Evolutionary conservation across 345 rosid species (phyloP).

Genomic region (Lepidium sativum): DNA sequence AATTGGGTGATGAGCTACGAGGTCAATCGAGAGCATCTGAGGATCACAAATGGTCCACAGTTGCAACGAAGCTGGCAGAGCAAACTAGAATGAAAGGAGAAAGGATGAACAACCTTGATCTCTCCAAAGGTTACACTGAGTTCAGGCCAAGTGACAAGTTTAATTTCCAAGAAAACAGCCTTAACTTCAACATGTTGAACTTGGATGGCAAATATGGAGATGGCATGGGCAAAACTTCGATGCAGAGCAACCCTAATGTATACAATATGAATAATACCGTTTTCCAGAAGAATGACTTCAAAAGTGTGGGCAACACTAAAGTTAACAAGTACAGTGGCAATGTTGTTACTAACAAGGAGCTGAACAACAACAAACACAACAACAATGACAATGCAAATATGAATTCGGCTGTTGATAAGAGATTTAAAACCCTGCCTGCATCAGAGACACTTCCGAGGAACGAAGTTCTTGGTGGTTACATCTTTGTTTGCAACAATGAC

Average conservation of each 20-base stretch:
- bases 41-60: slow-evolving; percentile 85
- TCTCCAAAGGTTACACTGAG: slow-evolving; percentile 62
- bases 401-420: slow-evolving; percentile 29
- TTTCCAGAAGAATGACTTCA: slow-evolving; percentile 59
- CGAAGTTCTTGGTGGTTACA: slow-evolving; percentile 97
- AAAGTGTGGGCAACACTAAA: slow-evolving; percentile 34
- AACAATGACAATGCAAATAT: slow-evolving; percentile 34
- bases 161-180: slow-evolving; percentile 76
- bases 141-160: slow-evolving; percentile 52
- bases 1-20: slow-evolving; percentile 91
- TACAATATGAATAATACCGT: slow-evolving; percentile 62
- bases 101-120: slow-evolving; percentile 82
- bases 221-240: slow-evolving; percentile 44
- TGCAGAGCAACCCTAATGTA: slow-evolving; percentile 33
- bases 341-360: slow-evolving; percentile 42
- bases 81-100: slow-evolving; percentile 75
- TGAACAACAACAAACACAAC: slow-evolving; percentile 33
- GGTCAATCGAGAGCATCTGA: slow-evolving; percentile 78
- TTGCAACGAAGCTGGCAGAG: slow-evolving; percentile 84
- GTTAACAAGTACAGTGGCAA: slow-evolving; percentile 65
- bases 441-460: slow-evolving; percentile 87
- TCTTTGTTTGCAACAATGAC: slow-evolving; percentile 96
- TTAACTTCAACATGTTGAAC: slow-evolving; percentile 75
- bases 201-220: slow-evolving; percentile 55
- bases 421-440: slow-evolving; percentile 80